Conservation (phyloP, 2,329 filamentous ascomycete species). For the Fusarium xyrophilum region DNA sequence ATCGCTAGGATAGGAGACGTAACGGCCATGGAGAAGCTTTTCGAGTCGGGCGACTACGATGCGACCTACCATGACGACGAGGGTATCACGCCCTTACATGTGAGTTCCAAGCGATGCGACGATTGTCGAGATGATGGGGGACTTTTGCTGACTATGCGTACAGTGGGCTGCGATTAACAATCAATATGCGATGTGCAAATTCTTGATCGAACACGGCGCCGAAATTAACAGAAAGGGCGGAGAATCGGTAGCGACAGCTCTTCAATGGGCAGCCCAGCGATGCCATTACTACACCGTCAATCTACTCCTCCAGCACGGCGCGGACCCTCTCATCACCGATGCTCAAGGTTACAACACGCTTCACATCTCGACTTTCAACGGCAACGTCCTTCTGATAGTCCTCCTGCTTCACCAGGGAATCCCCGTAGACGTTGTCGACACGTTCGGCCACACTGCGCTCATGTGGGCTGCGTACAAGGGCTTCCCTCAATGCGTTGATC, state of each 20-base stretch:
- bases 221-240: conserved; percentile 95
- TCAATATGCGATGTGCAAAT: conserved; percentile 96
- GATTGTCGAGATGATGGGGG: neutral
- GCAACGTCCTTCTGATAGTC: conserved; percentile 88
- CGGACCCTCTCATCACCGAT: conserved; percentile 90
- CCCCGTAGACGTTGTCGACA: conserved; percentile 88
- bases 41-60: conserved; percentile 81
- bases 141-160: conserved; percentile 24
- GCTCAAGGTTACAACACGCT: conserved; percentile 97
- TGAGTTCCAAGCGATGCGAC: conserved; percentile 54
- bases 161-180: conserved; percentile 99
- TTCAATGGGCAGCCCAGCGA: conserved; percentile 96
- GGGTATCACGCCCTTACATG: conserved; percentile 94
- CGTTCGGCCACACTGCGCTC: conserved; percentile 88
- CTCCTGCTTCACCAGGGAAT: conserved; percentile 95
- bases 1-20: conserved; percentile 88
- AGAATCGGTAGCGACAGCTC: conserved; percentile 90
- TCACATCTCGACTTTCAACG: conserved; percentile 96
- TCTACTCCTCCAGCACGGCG: conserved; percentile 87
- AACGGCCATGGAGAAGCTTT: conserved; percentile 84
- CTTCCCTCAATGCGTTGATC: conserved; percentile 87
- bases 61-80: conserved; percentile 87
- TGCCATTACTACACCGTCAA: conserved; percentile 98
- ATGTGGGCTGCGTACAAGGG: conserved; percentile 99
- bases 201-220: conserved; percentile 82